Base-by-base conservation (phyloP, 768 basidiomycete species). In the Podaxis sp. region DNA sequence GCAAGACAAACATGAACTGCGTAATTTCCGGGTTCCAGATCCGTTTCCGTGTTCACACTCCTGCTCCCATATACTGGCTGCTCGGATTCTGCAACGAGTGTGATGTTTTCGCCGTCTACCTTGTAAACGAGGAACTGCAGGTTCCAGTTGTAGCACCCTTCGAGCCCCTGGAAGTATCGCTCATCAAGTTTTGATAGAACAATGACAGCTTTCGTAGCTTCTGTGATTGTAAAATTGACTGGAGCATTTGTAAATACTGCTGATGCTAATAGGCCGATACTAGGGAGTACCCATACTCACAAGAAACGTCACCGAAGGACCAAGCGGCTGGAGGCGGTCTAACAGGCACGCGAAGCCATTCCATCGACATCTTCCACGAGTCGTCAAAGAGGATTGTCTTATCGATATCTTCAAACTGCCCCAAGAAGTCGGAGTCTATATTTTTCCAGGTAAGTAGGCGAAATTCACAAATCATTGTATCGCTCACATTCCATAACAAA, bases 231-330 rank as follows among this genome's bases (percentile, higher is more conserved):
- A 65, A 85, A 78, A 0, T 76, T 79, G 66, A 80, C 83, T 84
- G 37, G 2, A 32, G 7, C 7, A 32, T 7, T 9, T 9, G 32
- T 32, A 32, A 32, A 32, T 32, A 32, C 7, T 0, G 9, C 32
- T 6, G 32, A 32, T 32, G 7, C 32, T 32, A 32, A 9, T 32
- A 51, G 28, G 55, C 32, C 16, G 42, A 18, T n/a, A 7, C 5
- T 48, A 10, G 5, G 9, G 6, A 32, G 9, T 9, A 9, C 1
- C 7, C 32, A 3, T 36, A 72, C 82, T 44, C 61, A 83, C 82
- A 85, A 6, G 81, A 78, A 7, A 85, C 74, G 61, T 86, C 83
- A 16, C 82, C 83, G 51, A 74, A 82, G 3, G 76, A 75, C 81
- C 82, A 84, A 0, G 82, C 81, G 38, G 77, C 72, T 11, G 78